Evolutionary conservation across 441 rosid species (phyloP), one percentile per base, ranked within the genome.

Genomic region (Erodium trifolium): DNA sequence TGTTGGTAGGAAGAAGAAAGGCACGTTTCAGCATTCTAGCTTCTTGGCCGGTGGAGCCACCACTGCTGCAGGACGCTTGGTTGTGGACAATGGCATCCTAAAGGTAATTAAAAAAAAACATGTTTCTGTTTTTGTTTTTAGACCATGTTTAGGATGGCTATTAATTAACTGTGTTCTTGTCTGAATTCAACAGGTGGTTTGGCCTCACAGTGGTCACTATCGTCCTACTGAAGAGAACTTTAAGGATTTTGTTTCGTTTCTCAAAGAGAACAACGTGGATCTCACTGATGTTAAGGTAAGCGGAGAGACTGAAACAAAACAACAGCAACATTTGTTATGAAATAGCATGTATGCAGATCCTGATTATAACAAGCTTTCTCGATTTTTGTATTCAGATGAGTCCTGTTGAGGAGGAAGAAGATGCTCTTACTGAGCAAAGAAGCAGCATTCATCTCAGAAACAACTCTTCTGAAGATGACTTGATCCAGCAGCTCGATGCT

Each of bases 201-300:
- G 97, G 99, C 93, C 94, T 73, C 98, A 94, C 72, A 94, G 99
- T 59, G 99, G 97, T 67, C 99, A 94, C 79, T 94, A 94, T 86
- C 90, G 79, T 51, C 99, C 99, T 0, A 94, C 98, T 0, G 86
- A 87, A 78, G 88, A 90, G 68, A 94, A 90, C 73, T 90, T 94
- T 72, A 74, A 80, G 80, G 96, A 88, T 59, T 85, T 92, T 14
- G 71, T 88, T 60, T 81, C 90, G 18, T 94, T 86, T 78, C 88
- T 94, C 6, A 23, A 68, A 68, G 93, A 88, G 72, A 86, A 86
- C 77, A 78, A 87, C 29, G 91, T 92, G 23, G 91, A 92, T 80
- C 87, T 90, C 55, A 77, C 84, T 31, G 83, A 82, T 82, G 91
- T 94, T 7, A 72, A 84, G 92, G 97, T 94, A 82, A 55, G 63